Evolutionary conservation across 495 filamentous ascomycete species (phyloP).

Genomic region (Lophiotrema nucula): DNA sequence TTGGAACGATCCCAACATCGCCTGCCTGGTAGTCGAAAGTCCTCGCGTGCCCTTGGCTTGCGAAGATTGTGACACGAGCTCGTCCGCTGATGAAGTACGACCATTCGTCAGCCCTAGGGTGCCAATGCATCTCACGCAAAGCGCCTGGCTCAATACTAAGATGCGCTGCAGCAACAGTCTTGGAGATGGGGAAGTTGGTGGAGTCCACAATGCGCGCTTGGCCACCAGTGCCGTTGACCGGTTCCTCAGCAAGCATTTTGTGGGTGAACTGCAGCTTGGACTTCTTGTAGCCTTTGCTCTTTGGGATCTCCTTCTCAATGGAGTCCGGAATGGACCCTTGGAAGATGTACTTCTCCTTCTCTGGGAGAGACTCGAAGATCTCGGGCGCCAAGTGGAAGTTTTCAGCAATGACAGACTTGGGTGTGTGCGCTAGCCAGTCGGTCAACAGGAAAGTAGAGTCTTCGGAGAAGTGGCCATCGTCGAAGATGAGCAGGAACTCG

Average conservation of each 20-base stretch:
- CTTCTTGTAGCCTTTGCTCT: slow-evolving; percentile 49
- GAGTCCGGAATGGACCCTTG: slow-evolving; percentile 60
- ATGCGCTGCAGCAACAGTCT: slow-evolving; percentile 64
- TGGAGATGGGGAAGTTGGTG: slow-evolving; percentile 63
- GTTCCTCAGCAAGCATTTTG: slow-evolving; percentile 59
- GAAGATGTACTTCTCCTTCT: slow-evolving; percentile 68
- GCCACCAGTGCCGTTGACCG: slow-evolving; percentile 55
- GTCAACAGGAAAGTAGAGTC: slow-evolving; percentile 68
- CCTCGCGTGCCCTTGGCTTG: slow-evolving; percentile 54
- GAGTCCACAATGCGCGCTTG: slow-evolving; percentile 63
- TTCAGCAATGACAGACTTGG: slow-evolving; percentile 60
- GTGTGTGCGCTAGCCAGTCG: slow-evolving; percentile 67
- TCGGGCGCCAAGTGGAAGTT: slow-evolving; percentile 63
- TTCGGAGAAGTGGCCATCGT: slow-evolving; percentile 66
- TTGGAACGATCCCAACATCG: slow-evolving; percentile 69
- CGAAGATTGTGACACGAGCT: slow-evolving; percentile 66
- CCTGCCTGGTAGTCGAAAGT: slow-evolving; percentile 77
- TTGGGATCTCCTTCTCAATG: slow-evolving; percentile 49
- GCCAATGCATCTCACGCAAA: slow-evolving; percentile 81
- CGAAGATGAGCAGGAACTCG: slow-evolving; percentile 70
- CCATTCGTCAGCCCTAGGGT: slow-evolving; percentile 73
- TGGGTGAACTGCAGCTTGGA: slow-evolving; percentile 62
- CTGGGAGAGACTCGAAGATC: slow-evolving; percentile 57
- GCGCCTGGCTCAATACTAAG: slow-evolving; percentile 64
- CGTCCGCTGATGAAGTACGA: slow-evolving; percentile 69